Percentiles rank a stretch among this genome's conserved stretches.
These are phyloP conservation scores for Erigeron canadensis DNA, from an alignment of 129 eudicot species.

Conservation along the genomic window DNA sequence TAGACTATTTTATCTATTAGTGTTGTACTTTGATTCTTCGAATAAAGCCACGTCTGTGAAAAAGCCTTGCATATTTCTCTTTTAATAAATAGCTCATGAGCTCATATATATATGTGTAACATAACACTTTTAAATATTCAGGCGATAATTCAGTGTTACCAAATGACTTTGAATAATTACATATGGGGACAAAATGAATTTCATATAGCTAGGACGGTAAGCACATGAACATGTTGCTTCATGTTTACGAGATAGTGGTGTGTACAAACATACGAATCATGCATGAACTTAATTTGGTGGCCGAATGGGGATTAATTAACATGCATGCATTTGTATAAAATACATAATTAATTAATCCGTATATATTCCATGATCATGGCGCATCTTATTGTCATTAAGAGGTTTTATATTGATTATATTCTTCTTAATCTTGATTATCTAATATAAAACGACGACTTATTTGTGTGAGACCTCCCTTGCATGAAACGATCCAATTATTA, in stretches of 20 bases:
- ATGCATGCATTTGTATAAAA: too few relatives aligned
- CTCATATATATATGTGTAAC: too few relatives aligned
- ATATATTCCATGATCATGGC: too few relatives aligned
- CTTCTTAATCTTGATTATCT: too few relatives aligned
- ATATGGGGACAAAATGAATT: background rate
- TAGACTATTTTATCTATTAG: background rate
- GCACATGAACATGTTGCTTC: conserved; percentile 20
- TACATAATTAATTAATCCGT: too few relatives aligned
- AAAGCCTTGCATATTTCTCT: background rate
- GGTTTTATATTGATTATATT: too few relatives aligned
- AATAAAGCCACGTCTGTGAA: background rate
- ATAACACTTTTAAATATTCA: conserved; percentile 5
- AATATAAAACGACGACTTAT: too few relatives aligned
- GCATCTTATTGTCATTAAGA: too few relatives aligned
- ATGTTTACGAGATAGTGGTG: background rate
- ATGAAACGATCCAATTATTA: too few relatives aligned
- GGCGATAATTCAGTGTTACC: background rate
- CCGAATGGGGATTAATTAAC: background rate
- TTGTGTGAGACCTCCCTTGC: too few relatives aligned
- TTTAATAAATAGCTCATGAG: background rate
- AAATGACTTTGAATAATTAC: background rate
- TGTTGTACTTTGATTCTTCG: conserved; percentile 6
- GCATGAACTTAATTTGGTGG: background rate
- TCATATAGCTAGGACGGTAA: background rate
- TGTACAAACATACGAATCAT: background rate